These are phyloP conservation scores for Begonia masoniana DNA, from an alignment of 306 rosid genomes.

Conservation along the genomic window DNA sequence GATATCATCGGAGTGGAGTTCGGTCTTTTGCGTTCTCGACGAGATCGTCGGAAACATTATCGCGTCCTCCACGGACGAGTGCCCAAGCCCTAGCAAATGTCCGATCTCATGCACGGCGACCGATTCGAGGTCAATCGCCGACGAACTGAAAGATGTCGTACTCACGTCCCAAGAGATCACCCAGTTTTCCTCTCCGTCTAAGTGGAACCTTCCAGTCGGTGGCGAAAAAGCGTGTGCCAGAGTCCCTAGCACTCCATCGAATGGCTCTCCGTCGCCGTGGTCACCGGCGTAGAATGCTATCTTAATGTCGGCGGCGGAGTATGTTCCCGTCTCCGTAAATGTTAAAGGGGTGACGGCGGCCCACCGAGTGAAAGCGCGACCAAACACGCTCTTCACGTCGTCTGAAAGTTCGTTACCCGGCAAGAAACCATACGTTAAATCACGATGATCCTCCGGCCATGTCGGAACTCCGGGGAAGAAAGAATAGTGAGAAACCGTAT, in stretches of 20 bases:
- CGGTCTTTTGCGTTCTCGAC: constrained; percentile 46
- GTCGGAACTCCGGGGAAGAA: constrained; percentile 44
- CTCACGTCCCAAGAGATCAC: constrained; percentile 47
- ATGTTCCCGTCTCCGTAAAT: constrained; percentile 27
- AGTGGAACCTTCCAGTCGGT: constrained; percentile 57
- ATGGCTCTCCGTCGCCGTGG: constrained; percentile 87
- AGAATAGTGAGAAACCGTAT: constrained; percentile 53
- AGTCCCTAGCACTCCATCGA: constrained; percentile 70
- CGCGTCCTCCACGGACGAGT: constrained; percentile 54
- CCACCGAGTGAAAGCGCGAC: constrained; percentile 50
- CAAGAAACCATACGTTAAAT: constrained; percentile 49
- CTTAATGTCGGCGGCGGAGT: constrained; percentile 23
- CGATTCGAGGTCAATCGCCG: constrained; percentile 67
- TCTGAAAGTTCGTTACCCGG: constrained; percentile 27
- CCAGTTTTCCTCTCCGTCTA: constrained; percentile 65
- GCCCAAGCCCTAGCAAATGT: constrained; percentile 71
- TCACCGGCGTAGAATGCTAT: constrained; percentile 58
- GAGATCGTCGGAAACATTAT: constrained; percentile 79
- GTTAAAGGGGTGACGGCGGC: constrained; percentile 45
- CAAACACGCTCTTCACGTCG: constrained; percentile 32
- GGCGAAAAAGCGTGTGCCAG: constrained; percentile 87
- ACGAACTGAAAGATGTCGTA: constrained; percentile 10
- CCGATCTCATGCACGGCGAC: constrained; percentile 95
- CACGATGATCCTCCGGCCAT: constrained; percentile 43
- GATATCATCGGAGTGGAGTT: constrained; percentile 45